These are phyloP conservation scores for Brassica incana DNA, from an alignment of 345 rosid species.

Conservation along the genomic window DNA sequence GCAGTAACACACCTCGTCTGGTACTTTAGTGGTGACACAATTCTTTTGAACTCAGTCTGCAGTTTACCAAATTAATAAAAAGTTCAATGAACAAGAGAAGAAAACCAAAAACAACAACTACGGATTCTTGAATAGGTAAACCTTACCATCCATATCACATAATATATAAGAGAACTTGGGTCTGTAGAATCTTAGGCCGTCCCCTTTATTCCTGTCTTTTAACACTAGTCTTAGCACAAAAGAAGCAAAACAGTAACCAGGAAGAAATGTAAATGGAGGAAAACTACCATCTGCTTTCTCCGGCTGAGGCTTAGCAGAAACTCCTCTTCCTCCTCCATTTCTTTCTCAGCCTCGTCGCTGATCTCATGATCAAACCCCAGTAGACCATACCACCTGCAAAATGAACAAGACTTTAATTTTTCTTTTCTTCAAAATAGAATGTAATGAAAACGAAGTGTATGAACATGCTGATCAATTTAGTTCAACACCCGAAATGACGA, in stretches of 20 bases:
- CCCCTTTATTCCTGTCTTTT: conserved; percentile 93
- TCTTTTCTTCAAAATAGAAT: too few relatives aligned
- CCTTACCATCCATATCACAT: conserved; percentile 98
- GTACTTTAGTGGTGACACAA: too few relatives aligned
- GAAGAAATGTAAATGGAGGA: conserved; percentile 1
- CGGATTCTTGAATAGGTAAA: conserved; percentile 11
- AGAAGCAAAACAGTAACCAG: conserved; percentile 19
- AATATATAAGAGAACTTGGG: conserved; percentile 95
- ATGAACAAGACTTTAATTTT: too few relatives aligned
- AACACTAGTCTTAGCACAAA: conserved; percentile 41
- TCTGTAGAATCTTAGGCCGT: conserved; percentile 74
- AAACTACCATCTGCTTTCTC: conserved; percentile 65
- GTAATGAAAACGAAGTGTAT: too few relatives aligned
- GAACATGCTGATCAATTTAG: too few relatives aligned
- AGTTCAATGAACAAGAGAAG: neutral
- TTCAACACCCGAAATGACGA: conserved; percentile 80
- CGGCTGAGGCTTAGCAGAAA: conserved; percentile 48
- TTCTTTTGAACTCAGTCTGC: too few relatives aligned
- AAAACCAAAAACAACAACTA: conserved; percentile 17
- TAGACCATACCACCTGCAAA: conserved; percentile 23
- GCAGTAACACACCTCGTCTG: too few relatives aligned
- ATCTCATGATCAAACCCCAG: conserved; percentile 97
- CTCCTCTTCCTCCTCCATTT: conserved; percentile 93
- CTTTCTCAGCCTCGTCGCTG: conserved; percentile 87
- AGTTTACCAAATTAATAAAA: too few relatives aligned